Percentiles rank a stretch among this genome's conserved stretches.
Evolutionary conservation across 2,329 filamentous ascomycete species (phyloP).

Genomic region (Paraphaeosphaeria sporulosa): DNA sequence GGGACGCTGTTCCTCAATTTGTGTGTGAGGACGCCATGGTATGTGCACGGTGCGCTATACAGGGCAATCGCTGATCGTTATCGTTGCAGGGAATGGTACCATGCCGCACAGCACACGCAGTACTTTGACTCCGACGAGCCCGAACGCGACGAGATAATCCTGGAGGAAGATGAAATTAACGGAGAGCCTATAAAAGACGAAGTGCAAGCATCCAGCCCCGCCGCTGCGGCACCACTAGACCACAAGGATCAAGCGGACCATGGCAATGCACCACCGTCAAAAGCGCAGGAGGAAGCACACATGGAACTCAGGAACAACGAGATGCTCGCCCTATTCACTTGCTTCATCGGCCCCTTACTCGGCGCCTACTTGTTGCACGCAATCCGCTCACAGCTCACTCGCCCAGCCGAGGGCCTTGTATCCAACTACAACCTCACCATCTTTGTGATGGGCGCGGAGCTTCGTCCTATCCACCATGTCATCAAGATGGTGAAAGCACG

Average conservation of each 20-base stretch:
- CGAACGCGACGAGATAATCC: conserved; percentile 32
- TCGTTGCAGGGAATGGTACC: conserved; percentile 59
- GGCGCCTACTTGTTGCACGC: conserved; percentile 86
- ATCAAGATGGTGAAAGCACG: conserved; percentile 80
- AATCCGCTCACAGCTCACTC: conserved; percentile 80
- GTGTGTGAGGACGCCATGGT: conserved; percentile 92
- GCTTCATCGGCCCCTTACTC: conserved; percentile 78
- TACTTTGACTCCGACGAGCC: conserved; percentile 32
- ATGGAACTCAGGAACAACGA: conserved; percentile 78
- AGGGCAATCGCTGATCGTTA: conserved; percentile 17
- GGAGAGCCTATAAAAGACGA: conserved; percentile 27
- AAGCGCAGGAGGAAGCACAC: conserved; percentile 53
- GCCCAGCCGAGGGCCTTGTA: conserved; percentile 84
- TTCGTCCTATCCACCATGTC: conserved; percentile 82
- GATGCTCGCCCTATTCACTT: conserved; percentile 74
- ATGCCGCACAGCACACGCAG: conserved; percentile 53
- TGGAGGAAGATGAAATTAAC: conserved; percentile 40
- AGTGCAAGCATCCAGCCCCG: conserved; percentile 16
- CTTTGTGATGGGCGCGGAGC: conserved; percentile 85
- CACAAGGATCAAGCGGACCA: not conserved
- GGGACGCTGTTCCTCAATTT: conserved; percentile 90
- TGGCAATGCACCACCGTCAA: conserved; percentile 8
- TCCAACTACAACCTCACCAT: conserved; percentile 94
- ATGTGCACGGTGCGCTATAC: conserved; percentile 37
- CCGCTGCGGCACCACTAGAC: conserved; percentile 6